Conservation (phyloP, 768 basidiomycete genomes). For the Amanita brunnescens region DNA sequence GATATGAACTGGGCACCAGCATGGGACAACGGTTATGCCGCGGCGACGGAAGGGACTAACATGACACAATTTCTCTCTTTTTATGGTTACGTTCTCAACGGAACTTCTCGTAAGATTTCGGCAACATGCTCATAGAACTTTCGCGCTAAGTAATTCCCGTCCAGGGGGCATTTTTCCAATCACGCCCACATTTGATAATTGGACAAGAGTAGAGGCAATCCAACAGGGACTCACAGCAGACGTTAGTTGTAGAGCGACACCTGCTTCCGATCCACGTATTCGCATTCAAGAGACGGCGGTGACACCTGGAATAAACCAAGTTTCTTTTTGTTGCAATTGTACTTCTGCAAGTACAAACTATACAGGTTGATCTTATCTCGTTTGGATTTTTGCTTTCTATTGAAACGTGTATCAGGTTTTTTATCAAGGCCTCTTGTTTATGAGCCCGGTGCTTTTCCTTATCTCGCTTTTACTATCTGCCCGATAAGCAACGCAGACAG, state of each 20-base stretch:
- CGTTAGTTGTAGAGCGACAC: background rate
- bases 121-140: too few relatives aligned
- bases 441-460: background rate
- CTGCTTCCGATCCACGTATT: too few relatives aligned
- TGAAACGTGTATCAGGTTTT: too few relatives aligned
- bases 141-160: too few relatives aligned
- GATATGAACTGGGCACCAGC: background rate
- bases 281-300: too few relatives aligned
- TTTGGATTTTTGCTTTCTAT: too few relatives aligned
- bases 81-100: background rate
- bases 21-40: background rate
- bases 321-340: too few relatives aligned
- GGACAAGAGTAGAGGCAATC: too few relatives aligned
- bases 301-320: too few relatives aligned
- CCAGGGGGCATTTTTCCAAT: background rate
- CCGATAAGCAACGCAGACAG: background rate
- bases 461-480: background rate
- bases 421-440: too few relatives aligned
- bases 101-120: background rate
- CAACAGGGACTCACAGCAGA: background rate
- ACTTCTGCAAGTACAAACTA: too few relatives aligned
- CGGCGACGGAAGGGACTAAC: background rate
- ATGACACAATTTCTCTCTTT: background rate
- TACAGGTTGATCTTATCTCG: too few relatives aligned
- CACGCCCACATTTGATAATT: background rate